Conservation (phyloP, 441 rosid species). For the Breynia disticha region DNA sequence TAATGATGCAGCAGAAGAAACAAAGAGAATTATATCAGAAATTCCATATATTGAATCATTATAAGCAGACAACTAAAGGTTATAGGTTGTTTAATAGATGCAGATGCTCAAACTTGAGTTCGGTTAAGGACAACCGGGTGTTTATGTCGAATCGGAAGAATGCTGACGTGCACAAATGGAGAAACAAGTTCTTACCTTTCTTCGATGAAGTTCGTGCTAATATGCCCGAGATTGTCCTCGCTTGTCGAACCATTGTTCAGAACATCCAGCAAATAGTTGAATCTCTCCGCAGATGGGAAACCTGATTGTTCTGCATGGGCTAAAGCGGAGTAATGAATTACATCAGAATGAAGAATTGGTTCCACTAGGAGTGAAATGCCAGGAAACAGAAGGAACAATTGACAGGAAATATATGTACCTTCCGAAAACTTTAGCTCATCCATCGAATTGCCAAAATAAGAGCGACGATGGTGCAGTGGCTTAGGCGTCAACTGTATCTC, state of each 20-base stretch:
- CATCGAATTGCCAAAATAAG: slow-evolving; percentile 41
- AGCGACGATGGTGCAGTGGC: slow-evolving; percentile 29
- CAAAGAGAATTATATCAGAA: neutral
- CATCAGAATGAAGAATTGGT: too few relatives aligned
- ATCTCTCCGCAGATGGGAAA: slow-evolving; percentile 33
- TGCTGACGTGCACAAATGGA: too few relatives aligned
- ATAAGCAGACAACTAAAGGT: too few relatives aligned
- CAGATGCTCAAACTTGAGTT: too few relatives aligned
- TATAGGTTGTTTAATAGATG: too few relatives aligned
- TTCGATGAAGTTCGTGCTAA: slow-evolving; percentile 34
- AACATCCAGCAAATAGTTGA: slow-evolving; percentile 46
- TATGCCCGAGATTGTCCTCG: slow-evolving; percentile 33
- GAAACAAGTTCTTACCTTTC: slow-evolving; percentile 38
- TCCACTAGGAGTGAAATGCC: too few relatives aligned
- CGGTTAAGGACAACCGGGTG: too few relatives aligned
- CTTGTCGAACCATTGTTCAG: slow-evolving; percentile 39
- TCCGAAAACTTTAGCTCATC: slow-evolving; percentile 36
- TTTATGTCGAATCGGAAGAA: too few relatives aligned
- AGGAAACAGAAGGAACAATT: neutral
- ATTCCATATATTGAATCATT: neutral
- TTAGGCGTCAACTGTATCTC: slow-evolving; percentile 32
- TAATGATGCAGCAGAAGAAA: neutral
- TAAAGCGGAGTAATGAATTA: slow-evolving; percentile 1
- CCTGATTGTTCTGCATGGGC: slow-evolving; percentile 33
- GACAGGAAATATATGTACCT: slow-evolving; percentile 26